Percentiles rank a stretch among this genome's conserved stretches.
Conservation (phyloP, 495 filamentous ascomycete genomes). For the Neurospora sp. region DNA sequence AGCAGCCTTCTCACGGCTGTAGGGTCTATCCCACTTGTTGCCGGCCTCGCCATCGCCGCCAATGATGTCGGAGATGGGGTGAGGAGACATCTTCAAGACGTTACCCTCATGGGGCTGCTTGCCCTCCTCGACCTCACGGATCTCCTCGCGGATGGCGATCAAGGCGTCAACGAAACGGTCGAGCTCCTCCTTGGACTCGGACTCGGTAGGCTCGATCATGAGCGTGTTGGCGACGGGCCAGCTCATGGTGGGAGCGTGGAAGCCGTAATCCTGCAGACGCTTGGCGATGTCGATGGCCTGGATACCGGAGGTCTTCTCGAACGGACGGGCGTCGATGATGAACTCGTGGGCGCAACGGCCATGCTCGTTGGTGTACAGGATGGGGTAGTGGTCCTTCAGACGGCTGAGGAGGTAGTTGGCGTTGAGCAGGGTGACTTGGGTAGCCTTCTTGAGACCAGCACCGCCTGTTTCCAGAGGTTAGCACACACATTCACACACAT, state of each 20-base stretch:
- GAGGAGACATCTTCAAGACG: slow-evolving; percentile 85
- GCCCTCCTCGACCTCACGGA: slow-evolving; percentile 75
- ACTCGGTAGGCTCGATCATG: slow-evolving; percentile 98
- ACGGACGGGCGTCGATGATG: slow-evolving; percentile 82
- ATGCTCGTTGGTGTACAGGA: slow-evolving; percentile 84
- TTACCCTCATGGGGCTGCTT: slow-evolving; percentile 70
- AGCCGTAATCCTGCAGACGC: slow-evolving; percentile 95
- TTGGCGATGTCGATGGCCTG: slow-evolving; percentile 98
- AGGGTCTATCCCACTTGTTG: slow-evolving; percentile 64
- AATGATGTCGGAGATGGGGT: slow-evolving; percentile 76
- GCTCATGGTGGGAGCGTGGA: slow-evolving; percentile 97
- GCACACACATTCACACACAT: not conserved
- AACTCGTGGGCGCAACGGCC: slow-evolving; percentile 96
- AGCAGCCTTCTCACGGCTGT: slow-evolving; percentile 73
- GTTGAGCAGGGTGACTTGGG: slow-evolving; percentile 88
- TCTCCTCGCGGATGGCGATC: slow-evolving; percentile 81
- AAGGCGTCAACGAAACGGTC: slow-evolving; percentile 93
- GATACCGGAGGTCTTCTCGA: slow-evolving; percentile 76
- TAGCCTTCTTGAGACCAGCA: slow-evolving; percentile 84
- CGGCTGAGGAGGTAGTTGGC: slow-evolving; percentile 95
- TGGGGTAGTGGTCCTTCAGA: slow-evolving; percentile 79
- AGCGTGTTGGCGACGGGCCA: slow-evolving; percentile 95
- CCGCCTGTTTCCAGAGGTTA: slow-evolving; percentile 39
- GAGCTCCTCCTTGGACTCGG: slow-evolving; percentile 84
- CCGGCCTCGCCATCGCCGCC: slow-evolving; percentile 37